A percentile compares a stretch with the other conserved stretches of the same genome.
These are phyloP conservation scores for Cyanidiococcus yangmingshanensis DNA, from an alignment of 23 red algal genomes.

Conservation along the genomic window DNA sequence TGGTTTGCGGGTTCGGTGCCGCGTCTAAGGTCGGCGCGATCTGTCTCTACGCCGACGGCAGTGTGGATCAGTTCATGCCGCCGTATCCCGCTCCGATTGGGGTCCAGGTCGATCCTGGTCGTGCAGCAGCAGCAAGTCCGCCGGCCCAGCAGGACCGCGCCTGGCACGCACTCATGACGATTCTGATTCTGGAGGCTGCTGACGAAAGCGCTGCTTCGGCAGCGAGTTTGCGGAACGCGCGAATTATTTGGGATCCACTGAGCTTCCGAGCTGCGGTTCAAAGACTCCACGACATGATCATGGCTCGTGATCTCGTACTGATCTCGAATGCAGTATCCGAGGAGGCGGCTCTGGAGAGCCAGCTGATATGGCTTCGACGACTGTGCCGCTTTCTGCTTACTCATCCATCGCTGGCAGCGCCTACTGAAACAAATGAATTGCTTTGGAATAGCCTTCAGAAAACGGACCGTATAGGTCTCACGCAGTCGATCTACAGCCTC, in stretches of 20 bases:
- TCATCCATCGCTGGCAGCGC: not conserved
- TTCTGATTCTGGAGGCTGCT: not conserved
- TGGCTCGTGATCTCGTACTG: not conserved
- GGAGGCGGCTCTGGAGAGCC: not conserved
- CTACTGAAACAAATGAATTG: not conserved
- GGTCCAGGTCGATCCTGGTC: not conserved
- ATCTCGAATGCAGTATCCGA: not conserved
- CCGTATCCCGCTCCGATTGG: not conserved
- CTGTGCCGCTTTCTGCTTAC: not conserved
- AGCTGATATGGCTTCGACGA: not conserved
- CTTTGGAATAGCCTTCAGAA: not conserved
- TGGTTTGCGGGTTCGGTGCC: not conserved
- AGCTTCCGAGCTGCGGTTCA: not conserved
- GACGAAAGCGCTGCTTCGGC: not conserved
- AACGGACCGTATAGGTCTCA: not conserved
- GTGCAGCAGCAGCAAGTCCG: not conserved
- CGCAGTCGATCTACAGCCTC: not conserved
- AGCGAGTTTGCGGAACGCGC: not conserved
- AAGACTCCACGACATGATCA: not conserved
- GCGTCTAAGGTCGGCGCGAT: not conserved
- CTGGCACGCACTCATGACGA: not conserved
- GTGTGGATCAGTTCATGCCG: not conserved
- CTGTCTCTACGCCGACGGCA: not conserved
- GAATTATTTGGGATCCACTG: not conserved
- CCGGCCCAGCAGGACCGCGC: not conserved